A percentile compares a stretch with the other conserved stretches of the same genome.
phyloP scores from a whole-genome alignment of 768 basidiomycete species.

The Kockovaella imperatae region DNA sequence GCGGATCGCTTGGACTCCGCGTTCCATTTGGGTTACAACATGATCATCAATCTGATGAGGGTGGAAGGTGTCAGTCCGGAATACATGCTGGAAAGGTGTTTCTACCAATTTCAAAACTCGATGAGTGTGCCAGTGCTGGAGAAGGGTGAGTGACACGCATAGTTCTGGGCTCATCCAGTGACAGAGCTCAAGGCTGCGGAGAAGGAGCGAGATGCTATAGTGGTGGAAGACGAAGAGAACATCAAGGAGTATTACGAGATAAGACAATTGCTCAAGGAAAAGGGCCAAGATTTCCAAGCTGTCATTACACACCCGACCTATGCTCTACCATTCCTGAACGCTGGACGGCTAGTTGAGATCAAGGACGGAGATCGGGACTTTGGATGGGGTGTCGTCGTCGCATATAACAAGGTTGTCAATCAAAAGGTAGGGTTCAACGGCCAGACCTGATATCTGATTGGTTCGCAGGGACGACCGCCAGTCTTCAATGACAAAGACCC shows the following conservation, averaged over 20 bases:
- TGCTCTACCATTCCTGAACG: constrained; percentile 84
- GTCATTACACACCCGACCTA: constrained; percentile 94
- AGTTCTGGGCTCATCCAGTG: constrained; percentile 6
- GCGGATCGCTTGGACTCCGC: constrained; percentile 95
- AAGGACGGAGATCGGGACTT: constrained; percentile 81
- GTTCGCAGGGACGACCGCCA: constrained; percentile 47
- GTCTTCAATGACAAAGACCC: constrained; percentile 52
- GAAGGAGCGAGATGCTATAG: constrained; percentile 55
- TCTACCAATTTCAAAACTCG: constrained; percentile 96
- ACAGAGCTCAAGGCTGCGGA: constrained; percentile 72
- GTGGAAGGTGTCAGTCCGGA: constrained; percentile 98
- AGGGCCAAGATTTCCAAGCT: constrained; percentile 76
- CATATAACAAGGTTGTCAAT: constrained; percentile 78
- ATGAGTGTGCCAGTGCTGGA: constrained; percentile 65
- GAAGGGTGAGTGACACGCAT: constrained; percentile 53
- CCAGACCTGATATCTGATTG: neutral
- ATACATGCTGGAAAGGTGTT: constrained; percentile 94
- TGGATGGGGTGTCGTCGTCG: constrained; percentile 92
- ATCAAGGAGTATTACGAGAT: constrained; percentile 87
- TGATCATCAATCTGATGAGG: constrained; percentile 96
- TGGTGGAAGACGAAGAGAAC: constrained; percentile 73
- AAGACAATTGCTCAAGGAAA: constrained; percentile 84
- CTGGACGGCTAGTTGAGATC: constrained; percentile 85
- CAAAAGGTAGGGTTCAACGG: constrained; percentile 55
- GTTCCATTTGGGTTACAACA: constrained; percentile 97